Evolutionary conservation across 2,329 filamentous ascomycete genomes (phyloP), one percentile per base, ranked within the genome.

Genomic region (Verticillium nonalfalfae): DNA sequence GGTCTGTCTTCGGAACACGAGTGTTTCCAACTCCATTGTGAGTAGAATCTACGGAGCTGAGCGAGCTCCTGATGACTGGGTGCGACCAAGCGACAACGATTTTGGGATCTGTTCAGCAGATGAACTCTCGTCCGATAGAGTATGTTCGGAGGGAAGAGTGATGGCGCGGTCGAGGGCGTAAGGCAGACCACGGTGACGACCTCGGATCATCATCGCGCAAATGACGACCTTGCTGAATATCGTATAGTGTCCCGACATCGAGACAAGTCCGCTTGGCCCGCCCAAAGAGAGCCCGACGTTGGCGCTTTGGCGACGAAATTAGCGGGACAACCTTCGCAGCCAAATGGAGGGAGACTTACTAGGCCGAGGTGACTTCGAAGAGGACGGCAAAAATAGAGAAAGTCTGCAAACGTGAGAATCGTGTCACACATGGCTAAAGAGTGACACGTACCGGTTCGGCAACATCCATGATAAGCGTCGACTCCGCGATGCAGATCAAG

Each of bases 181-280:
- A 0, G 73, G 73, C 10, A 76, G 66, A 0, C 71, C 71, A 1
- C 74, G 69, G 54, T 76, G 74, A 1, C 74, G 70, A 1, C 74
- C 74, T 15, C 74, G 70, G 31, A 76, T 68, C 74, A 76, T 76
- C 70, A 74, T 73, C 39, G 68, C 68, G 57, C 73, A 75, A n/a
- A 76, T 67, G 54, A 76, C 67, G 0, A 76, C 60, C 61, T 76
- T 76, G 63, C 73, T 70, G 34, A 73, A 72, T 0, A 65, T 70
- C 1, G 66, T 66, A n/a, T 74, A 73, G 50, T 70, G 59, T 14
- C 69, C 71, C 40, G 67, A 69, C 15, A 75, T 68, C 0, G 73
- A 73, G 1, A 69, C 66, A 10, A 60, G 60, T 11, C 71, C 70
- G 3, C 62, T 66, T 0, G 74, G 73, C 40, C 74, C 67, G 11